Conservation (phyloP, 192 early-diverging fungal species). For the Podila epicladia region DNA sequence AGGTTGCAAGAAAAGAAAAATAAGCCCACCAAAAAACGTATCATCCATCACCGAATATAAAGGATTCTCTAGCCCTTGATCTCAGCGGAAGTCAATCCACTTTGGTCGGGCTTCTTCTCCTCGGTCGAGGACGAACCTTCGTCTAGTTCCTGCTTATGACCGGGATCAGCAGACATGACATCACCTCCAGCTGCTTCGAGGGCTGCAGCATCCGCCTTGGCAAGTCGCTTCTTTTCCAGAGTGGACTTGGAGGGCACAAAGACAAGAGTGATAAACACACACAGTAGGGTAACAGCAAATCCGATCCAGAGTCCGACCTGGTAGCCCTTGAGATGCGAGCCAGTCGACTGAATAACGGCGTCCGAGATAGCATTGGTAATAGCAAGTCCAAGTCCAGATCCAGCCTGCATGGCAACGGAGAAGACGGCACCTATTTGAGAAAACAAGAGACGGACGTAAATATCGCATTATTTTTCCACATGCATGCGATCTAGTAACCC, state of each 20-base stretch:
- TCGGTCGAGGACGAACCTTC: neutral
- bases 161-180: neutral
- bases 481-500: neutral
- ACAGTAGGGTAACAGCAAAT: conserved; percentile 38
- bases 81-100: neutral
- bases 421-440: conserved; percentile 44
- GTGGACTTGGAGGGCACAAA: conserved; percentile 47
- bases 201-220: conserved; percentile 8
- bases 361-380: conserved; percentile 52
- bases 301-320: conserved; percentile 47
- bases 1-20: neutral
- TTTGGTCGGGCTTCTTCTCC: neutral
- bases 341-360: conserved; percentile 41
- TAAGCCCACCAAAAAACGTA: neutral
- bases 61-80: neutral
- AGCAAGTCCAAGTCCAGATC: conserved; percentile 52
- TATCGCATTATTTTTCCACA: too few relatives aligned
- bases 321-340: conserved; percentile 36
- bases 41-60: neutral
- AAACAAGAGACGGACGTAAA: neutral
- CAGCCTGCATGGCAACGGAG: conserved; percentile 52
- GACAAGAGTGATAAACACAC: conserved; percentile 35
- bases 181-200: neutral
- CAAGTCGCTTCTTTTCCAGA: conserved; percentile 34
- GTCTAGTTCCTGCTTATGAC: neutral